Percentiles rank a stretch among this genome's conserved stretches.
phyloP scores from a whole-genome alignment of 2,329 filamentous ascomycete species.

The Monilinia aucupariae region DNA sequence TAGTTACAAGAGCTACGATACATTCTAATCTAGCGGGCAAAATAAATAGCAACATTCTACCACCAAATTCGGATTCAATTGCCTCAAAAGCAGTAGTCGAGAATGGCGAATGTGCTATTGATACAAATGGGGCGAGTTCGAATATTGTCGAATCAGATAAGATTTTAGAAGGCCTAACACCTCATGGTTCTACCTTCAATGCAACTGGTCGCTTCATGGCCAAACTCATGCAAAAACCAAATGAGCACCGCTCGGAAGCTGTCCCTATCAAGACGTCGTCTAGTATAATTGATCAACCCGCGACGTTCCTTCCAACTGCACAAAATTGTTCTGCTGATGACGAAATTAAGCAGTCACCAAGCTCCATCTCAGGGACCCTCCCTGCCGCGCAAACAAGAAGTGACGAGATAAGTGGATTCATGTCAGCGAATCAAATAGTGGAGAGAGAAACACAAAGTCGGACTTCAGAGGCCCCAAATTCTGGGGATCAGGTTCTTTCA shows the following conservation, averaged over 20 bases:
- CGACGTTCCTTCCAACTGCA: slow-evolving; percentile 7
- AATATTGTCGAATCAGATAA: not conserved
- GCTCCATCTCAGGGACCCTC: not conserved
- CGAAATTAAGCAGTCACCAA: slow-evolving; percentile 17
- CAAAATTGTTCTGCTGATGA: slow-evolving; percentile 5
- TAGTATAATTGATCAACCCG: not conserved
- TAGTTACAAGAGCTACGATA: not conserved
- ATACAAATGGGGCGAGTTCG: not conserved
- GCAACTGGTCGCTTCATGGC: slow-evolving; percentile 7
- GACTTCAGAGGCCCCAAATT: not conserved
- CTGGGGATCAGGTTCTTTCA: slow-evolving; percentile 10
- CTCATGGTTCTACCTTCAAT: not conserved
- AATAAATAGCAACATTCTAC: not conserved
- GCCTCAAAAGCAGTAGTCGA: not conserved
- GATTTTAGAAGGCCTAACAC: not conserved
- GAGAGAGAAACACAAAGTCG: not conserved
- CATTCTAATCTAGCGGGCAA: not conserved
- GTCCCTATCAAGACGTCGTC: not conserved
- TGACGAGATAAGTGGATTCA: slow-evolving; percentile 3
- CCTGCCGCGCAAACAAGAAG: not conserved
- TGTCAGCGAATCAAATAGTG: slow-evolving; percentile 13
- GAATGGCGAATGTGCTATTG: not conserved
- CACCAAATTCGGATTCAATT: not conserved
- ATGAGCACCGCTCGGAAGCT: not conserved
- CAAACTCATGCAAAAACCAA: not conserved